Evolutionary conservation across 306 rosid species (phyloP).

Genomic region (Psophocarpus tetragonolobus): DNA sequence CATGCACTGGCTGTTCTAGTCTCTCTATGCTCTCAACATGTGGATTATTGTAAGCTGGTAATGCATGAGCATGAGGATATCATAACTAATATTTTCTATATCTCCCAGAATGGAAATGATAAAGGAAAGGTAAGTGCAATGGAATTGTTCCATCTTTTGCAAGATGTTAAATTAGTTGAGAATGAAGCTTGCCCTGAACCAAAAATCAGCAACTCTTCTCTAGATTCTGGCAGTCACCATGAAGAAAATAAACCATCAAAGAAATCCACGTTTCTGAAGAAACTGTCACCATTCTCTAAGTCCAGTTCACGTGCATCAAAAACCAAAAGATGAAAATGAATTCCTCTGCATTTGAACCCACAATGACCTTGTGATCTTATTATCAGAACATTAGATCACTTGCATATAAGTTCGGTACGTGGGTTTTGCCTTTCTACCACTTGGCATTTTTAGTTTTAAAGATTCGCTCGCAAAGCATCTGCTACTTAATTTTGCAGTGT

Average conservation of each 20-base stretch:
- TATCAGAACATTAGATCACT: background rate
- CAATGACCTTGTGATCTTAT: background rate
- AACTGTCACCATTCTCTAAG: constrained; percentile 44
- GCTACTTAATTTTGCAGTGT: constrained; percentile 35
- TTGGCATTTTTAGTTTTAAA: constrained; percentile 23
- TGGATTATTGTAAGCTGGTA: constrained; percentile 61
- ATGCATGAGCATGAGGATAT: constrained; percentile 58
- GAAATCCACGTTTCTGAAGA: constrained; percentile 48
- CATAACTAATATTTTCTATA: constrained; percentile 49
- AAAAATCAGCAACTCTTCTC: constrained; percentile 33
- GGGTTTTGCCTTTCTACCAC: constrained; percentile 7
- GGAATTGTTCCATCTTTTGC: constrained; percentile 65
- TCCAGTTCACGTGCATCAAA: constrained; percentile 29
- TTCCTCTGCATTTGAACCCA: constrained; percentile 12
- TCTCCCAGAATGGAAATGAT: constrained; percentile 72
- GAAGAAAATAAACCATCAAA: constrained; percentile 52
- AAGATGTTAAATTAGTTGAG: constrained; percentile 41
- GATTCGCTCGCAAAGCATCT: constrained; percentile 25
- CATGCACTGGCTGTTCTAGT: constrained; percentile 68
- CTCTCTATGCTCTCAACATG: constrained; percentile 68
- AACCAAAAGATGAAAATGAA: constrained; percentile 45
- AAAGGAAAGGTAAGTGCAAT: constrained; percentile 55
- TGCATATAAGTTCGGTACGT: background rate
- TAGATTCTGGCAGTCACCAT: constrained; percentile 25
- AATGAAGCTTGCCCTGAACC: constrained; percentile 36